Evolutionary conservation across 306 rosid species (phyloP).

Genomic region (Prunus fruticosa): DNA sequence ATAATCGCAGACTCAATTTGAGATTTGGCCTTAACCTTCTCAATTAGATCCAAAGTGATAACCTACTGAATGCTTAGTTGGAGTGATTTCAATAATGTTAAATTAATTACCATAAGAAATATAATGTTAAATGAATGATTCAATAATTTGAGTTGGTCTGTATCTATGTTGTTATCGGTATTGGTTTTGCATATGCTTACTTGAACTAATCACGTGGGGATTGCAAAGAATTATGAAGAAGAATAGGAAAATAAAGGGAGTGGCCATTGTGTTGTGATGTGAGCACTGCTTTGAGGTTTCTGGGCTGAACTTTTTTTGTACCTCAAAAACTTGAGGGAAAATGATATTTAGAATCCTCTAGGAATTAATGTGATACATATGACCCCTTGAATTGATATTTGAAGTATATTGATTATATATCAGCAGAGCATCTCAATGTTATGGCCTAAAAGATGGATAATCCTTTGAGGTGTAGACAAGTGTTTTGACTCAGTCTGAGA

Average conservation of each 20-base stretch:
- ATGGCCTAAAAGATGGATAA: not conserved
- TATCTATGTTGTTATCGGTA: not conserved
- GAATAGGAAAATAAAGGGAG: not conserved
- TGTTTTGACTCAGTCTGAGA: not conserved
- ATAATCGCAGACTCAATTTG: not conserved
- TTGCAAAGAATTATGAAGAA: not conserved
- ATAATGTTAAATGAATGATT: too few species aligned
- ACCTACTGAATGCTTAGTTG: not conserved
- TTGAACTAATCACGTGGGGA: not conserved
- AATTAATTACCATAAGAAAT: not conserved
- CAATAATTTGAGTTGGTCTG: too few species aligned
- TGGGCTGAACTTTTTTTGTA: too few species aligned
- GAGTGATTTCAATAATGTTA: not conserved
- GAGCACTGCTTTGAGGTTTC: not conserved
- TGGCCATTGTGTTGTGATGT: not conserved
- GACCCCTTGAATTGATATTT: not conserved
- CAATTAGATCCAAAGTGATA: conserved; percentile 1
- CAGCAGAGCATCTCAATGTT: not conserved
- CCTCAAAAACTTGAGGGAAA: not conserved
- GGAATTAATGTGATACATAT: not conserved
- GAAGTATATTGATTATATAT: not conserved
- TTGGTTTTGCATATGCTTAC: not conserved
- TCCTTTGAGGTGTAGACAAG: not conserved
- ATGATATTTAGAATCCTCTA: not conserved
- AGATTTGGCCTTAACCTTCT: not conserved